Percentiles rank a stretch among this genome's conserved stretches.
Evolutionary conservation across 129 eudicot species (phyloP).

Genomic region (Artemisia argyi): DNA sequence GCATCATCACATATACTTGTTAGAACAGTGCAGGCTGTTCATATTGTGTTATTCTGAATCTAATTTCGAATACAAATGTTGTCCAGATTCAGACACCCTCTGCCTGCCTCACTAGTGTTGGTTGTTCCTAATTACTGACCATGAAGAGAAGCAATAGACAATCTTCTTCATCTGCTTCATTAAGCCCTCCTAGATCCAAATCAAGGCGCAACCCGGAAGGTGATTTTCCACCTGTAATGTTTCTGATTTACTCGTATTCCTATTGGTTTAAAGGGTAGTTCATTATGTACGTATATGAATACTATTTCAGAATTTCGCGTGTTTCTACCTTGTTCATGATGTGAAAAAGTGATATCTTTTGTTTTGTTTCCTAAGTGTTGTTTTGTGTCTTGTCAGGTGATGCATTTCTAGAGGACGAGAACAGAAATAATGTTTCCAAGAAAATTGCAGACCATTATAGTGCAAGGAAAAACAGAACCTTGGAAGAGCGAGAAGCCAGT

Average conservation of each 20-base stretch:
- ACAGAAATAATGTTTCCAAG: constrained; percentile 61
- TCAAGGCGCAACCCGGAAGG: constrained; percentile 59
- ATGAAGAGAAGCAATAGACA: constrained; percentile 80
- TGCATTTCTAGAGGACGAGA: constrained; percentile 70
- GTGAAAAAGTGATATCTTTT: not conserved
- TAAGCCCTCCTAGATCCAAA: constrained; percentile 76
- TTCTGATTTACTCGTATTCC: constrained; percentile 1
- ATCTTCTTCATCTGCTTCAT: constrained; percentile 39
- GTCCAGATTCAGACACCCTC: not conserved
- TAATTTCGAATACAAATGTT: constrained; percentile 7
- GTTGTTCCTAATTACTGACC: not conserved
- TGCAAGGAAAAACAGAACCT: constrained; percentile 87
- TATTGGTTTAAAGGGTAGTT: too few relatives aligned
- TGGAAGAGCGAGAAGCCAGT: constrained; percentile 98
- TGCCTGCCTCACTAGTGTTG: not conserved
- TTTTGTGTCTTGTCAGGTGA: constrained; percentile 44
- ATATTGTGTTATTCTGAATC: not conserved
- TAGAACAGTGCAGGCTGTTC: not conserved
- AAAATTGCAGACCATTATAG: constrained; percentile 99
- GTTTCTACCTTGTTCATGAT: not conserved
- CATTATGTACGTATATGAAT: too few relatives aligned
- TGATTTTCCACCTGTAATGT: constrained; percentile 13
- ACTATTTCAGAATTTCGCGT: not conserved
- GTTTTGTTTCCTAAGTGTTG: not conserved
- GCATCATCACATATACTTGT: too few relatives aligned